Evolutionary conservation across 129 eudicot species (phyloP).

Genomic region (Escallonia herrerae): DNA sequence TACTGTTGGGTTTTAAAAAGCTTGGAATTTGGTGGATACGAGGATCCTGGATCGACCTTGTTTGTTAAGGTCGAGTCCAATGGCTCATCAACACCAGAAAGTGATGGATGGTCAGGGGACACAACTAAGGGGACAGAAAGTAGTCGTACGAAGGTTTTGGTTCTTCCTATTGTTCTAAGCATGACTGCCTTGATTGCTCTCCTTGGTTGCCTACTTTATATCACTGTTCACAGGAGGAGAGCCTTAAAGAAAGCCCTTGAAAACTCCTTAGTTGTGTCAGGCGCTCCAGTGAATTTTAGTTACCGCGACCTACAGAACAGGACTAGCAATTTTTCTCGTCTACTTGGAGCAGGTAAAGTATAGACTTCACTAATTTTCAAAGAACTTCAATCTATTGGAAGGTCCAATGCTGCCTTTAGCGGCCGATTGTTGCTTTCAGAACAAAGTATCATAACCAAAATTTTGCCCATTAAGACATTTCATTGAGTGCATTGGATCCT

Average conservation of each 20-base stretch:
- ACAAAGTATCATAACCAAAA: too few species aligned
- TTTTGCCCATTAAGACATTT: too few species aligned
- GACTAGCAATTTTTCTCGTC: slow-evolving; percentile 61
- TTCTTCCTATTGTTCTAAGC: slow-evolving; percentile 71
- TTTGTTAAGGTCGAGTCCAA: slow-evolving; percentile 73
- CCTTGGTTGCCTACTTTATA: slow-evolving; percentile 50
- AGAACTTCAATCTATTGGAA: too few species aligned
- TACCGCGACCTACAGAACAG: slow-evolving; percentile 63
- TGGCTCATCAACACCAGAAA: slow-evolving; percentile 20
- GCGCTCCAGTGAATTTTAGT: slow-evolving; percentile 71
- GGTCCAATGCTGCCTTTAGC: too few species aligned
- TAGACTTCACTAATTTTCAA: not conserved
- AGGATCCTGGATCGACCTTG: slow-evolving; percentile 78
- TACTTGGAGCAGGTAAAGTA: slow-evolving; percentile 81
- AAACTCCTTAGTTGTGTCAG: slow-evolving; percentile 55
- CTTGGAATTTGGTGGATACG: slow-evolving; percentile 85
- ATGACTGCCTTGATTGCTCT: slow-evolving; percentile 55
- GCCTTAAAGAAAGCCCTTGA: slow-evolving; percentile 52
- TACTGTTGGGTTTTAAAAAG: slow-evolving; percentile 81
- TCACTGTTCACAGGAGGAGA: slow-evolving; percentile 51
- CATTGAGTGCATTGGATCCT: too few species aligned
- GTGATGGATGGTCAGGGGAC: slow-evolving; percentile 10
- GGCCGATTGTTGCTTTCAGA: too few species aligned
- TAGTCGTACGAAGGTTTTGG: slow-evolving; percentile 60
- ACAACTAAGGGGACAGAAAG: slow-evolving; percentile 9